Conservation (phyloP, 1,284 basidiomycete genomes). For the Pseudozyma hubeiensis region DNA sequence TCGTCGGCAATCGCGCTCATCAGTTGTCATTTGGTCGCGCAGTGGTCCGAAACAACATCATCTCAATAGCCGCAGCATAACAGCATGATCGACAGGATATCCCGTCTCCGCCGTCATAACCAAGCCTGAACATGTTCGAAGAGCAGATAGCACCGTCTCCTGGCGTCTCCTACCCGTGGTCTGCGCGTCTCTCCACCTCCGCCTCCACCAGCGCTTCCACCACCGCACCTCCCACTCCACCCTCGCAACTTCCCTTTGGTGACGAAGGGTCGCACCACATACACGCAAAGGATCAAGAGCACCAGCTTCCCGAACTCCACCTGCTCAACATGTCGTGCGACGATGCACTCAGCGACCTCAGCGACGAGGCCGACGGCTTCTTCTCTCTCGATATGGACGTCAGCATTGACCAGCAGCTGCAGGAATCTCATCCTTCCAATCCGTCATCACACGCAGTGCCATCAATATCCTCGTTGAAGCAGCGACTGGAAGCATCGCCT, state of each 20-base stretch:
- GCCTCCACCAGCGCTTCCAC: slow-evolving; percentile 40
- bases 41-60: not conserved
- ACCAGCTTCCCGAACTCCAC: slow-evolving; percentile 29
- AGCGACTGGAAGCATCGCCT: slow-evolving; percentile 13
- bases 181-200: slow-evolving; percentile 40
- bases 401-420: slow-evolving; percentile 46
- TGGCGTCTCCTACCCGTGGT: slow-evolving; percentile 41
- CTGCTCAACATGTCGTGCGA: slow-evolving; percentile 46
- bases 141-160: slow-evolving; percentile 34
- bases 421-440: not conserved
- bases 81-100: slow-evolving; percentile 41
- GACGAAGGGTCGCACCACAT: not conserved
- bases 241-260: slow-evolving; percentile 7
- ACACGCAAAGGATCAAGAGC: slow-evolving; percentile 8
- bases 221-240: slow-evolving; percentile 37
- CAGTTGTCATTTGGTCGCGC: not conserved
- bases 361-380: slow-evolving; percentile 54
- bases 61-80: slow-evolving; percentile 2
- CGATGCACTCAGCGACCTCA: slow-evolving; percentile 31
- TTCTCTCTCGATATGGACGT: slow-evolving; percentile 59
- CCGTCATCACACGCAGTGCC: not conserved
- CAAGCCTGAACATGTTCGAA: slow-evolving; percentile 30
- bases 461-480: slow-evolving; percentile 1
- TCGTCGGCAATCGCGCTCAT: not conserved
- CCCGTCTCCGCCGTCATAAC: not conserved